phyloP scores from a whole-genome alignment of 257 asterid species.

The Eustoma russellianum region DNA sequence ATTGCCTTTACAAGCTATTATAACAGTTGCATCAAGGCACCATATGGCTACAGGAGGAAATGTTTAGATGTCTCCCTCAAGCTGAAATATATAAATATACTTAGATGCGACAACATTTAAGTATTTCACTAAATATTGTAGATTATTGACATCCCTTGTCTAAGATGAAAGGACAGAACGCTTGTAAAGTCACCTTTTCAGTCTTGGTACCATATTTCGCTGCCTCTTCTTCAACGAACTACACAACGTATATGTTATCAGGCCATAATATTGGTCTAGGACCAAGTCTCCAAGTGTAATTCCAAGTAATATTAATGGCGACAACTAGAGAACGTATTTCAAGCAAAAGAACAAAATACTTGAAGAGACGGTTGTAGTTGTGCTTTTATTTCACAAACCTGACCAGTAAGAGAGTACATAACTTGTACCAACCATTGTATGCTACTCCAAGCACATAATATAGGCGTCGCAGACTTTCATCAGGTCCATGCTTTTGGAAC shows the following conservation, averaged over 20 bases:
- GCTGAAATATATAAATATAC: background rate
- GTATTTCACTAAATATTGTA: background rate
- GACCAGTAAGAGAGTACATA: conserved; percentile 92
- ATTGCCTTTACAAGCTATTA: too few species aligned
- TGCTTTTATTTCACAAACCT: conserved; percentile 49
- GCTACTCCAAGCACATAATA: conserved; percentile 79
- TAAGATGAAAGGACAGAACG: conserved; percentile 6
- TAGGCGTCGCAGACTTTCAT: conserved; percentile 69
- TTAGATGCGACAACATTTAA: background rate
- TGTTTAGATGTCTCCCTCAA: background rate
- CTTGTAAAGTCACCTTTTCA: conserved; percentile 42
- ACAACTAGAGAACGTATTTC: background rate
- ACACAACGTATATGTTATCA: conserved; percentile 10
- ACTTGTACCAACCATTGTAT: conserved; percentile 69
- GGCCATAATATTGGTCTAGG: background rate
- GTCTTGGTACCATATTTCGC: conserved; percentile 48
- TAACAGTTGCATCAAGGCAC: too few species aligned
- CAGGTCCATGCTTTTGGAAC: conserved; percentile 71
- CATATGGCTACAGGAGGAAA: too few species aligned
- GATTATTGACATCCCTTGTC: background rate
- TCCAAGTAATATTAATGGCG: background rate
- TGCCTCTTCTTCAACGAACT: conserved; percentile 87
- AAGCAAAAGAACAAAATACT: too few species aligned
- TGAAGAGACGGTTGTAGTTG: background rate
- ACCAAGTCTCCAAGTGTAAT: background rate